These are phyloP conservation scores for maize (Zea mays) DNA, from an alignment of 176 grass and related monocot genomes.

Conservation along the genomic window DNA sequence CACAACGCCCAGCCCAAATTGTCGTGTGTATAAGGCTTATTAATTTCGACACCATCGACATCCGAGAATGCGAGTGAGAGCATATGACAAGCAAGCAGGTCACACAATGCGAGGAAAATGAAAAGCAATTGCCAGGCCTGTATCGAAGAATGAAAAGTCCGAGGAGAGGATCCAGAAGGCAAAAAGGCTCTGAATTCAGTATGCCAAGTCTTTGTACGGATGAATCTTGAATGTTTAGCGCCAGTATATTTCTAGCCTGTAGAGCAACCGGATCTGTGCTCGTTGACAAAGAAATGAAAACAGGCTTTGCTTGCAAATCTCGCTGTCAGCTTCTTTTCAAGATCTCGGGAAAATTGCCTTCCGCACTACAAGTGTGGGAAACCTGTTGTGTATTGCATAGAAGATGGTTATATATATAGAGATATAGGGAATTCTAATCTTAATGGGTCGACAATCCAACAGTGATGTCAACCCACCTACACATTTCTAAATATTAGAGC, in stretches of 20 bases:
- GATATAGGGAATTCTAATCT: too few species aligned
- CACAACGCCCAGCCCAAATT: background rate
- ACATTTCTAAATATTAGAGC: too few species aligned
- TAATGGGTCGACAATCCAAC: too few species aligned
- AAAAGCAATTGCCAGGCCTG: conserved; percentile 68
- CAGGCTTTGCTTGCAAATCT: background rate
- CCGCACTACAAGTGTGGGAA: too few species aligned
- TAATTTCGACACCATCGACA: too few species aligned
- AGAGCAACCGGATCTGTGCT: conserved; percentile 14
- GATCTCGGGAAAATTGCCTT: background rate
- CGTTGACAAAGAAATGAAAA: background rate
- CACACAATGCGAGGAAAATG: conserved; percentile 66
- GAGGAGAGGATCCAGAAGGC: conserved; percentile 71
- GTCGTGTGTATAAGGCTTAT: background rate
- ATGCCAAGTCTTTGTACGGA: conserved; percentile 80
- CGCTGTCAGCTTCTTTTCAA: background rate
- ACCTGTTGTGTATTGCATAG: too few species aligned
- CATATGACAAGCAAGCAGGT: conserved; percentile 54
- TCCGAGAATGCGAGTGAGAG: background rate
- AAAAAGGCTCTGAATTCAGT: conserved; percentile 70
- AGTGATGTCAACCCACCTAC: too few species aligned
- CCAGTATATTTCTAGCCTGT: conserved; percentile 7
- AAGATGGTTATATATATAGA: too few species aligned
- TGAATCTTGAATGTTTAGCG: conserved; percentile 39
- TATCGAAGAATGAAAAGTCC: conserved; percentile 56